Evolutionary conservation across 768 basidiomycete species (phyloP).

Genomic region (Pulveroboletus sp.): DNA sequence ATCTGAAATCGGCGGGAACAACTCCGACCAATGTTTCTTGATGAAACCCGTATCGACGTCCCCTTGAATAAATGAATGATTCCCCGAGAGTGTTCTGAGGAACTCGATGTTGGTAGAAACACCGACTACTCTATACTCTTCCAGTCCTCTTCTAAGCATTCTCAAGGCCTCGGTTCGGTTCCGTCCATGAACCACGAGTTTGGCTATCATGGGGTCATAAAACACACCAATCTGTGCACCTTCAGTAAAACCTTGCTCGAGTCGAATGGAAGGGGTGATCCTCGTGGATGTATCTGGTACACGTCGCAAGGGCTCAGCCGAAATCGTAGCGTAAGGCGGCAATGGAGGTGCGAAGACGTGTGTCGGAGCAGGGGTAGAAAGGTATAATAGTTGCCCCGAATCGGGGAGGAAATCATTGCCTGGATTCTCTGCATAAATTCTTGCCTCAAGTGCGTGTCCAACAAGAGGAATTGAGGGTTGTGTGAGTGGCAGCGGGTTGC

Average conservation of each 20-base stretch:
- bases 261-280: slow-evolving; percentile 63
- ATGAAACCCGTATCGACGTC: slow-evolving; percentile 95
- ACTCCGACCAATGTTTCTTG: slow-evolving; percentile 75
- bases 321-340: slow-evolving; percentile 28
- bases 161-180: slow-evolving; percentile 83
- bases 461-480: slow-evolving; percentile 81
- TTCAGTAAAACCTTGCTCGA: slow-evolving; percentile 85
- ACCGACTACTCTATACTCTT: slow-evolving; percentile 87
- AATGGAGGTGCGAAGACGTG: slow-evolving; percentile 57
- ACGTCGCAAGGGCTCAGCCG: slow-evolving; percentile 20
- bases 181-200: slow-evolving; percentile 83
- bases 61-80: slow-evolving; percentile 68
- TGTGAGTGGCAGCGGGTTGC: slow-evolving; percentile 74
- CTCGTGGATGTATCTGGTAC: slow-evolving; percentile 14
- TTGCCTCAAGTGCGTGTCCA: slow-evolving; percentile 91
- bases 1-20: slow-evolving; percentile 66
- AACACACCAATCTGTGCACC: slow-evolving; percentile 81
- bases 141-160: slow-evolving; percentile 73
- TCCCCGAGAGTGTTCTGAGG: slow-evolving; percentile 69
- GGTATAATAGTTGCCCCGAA: slow-evolving; percentile 75
- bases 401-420: slow-evolving; percentile 92
- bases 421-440: slow-evolving; percentile 95
- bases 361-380: slow-evolving; percentile 75
- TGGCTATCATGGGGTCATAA: slow-evolving; percentile 91
- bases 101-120: slow-evolving; percentile 92